Evolutionary conservation across 805 yeast genomes (phyloP), one percentile per base, ranked within the genome.

Genomic region (Lachancea sp.): DNA sequence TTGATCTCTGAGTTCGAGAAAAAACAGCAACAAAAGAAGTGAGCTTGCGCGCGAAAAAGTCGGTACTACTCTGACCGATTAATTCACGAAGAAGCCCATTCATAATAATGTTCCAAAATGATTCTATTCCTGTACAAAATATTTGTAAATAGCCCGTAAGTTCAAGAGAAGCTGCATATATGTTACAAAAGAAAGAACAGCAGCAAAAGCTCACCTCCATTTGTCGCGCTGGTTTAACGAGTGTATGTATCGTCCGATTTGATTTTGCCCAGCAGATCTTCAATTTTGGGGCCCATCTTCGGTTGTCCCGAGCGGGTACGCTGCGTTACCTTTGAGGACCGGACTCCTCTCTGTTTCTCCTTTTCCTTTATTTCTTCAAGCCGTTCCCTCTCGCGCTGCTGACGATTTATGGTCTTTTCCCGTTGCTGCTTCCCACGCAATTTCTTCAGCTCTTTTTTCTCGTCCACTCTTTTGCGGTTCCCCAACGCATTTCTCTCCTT

Each of bases 221-320:
- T 6, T 22, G 8, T 22, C 8, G 25, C 4, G 25, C 8, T n/a
- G n/a, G n/a, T 8, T 19, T 38, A 43, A 25, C 34, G 49, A 3
- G 64, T 60, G 44, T 62, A 63, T 2, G 61, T 57, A 27, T 63
- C 64, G 50, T 78, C 81, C 25, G 65, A 65, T 57, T 77, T 80
- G 49, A 90, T 85, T 63, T 88, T 86, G 44, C 84, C 93, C 40
- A 90, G 70, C 36, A 90, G 68, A 54, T 79, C 77, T 45, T 79
- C 82, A 47, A 90, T 86, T 63, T 95, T 77, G 13, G 96, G 95
- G 0, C 88, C 96, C 91, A 90, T 86, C 37, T 78, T 65, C 2
- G 97, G 97, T 62, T 90, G 98, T 0, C 98, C 98, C 3, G 69
- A 59, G 55, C 72, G 71, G 1, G 95, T 90, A 49, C 70, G 80